Evolutionary conservation across 2,329 filamentous ascomycete species (phyloP).

Genomic region (Tolypocladium inflatum): DNA sequence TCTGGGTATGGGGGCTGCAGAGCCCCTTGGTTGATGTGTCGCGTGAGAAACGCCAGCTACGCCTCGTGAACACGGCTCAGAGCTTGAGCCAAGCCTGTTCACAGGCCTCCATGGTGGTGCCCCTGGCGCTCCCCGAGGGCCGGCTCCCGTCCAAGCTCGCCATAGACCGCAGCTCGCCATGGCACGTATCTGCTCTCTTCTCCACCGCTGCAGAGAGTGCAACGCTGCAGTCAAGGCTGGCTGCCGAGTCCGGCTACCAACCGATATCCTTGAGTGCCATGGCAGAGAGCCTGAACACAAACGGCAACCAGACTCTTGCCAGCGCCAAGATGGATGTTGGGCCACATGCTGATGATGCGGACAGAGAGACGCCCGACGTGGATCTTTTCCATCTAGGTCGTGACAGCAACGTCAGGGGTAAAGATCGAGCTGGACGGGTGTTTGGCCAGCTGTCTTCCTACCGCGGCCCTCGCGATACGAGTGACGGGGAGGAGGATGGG

Average conservation of each 20-base stretch:
- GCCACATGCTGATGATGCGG: conserved; percentile 16
- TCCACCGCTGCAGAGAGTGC: conserved; percentile 69
- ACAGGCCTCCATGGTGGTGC: conserved; percentile 69
- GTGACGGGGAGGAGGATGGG: neutral
- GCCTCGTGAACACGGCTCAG: conserved; percentile 64
- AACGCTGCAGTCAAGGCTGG: conserved; percentile 66
- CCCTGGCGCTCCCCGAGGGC: conserved; percentile 54
- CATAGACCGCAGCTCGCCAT: conserved; percentile 56
- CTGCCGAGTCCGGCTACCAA: conserved; percentile 27
- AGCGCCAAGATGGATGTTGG: conserved; percentile 59
- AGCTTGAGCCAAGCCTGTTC: conserved; percentile 59
- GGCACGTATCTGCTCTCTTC: conserved; percentile 74
- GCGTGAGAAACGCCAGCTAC: conserved; percentile 42
- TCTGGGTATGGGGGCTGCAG: conserved; percentile 83
- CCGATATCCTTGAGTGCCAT: conserved; percentile 50
- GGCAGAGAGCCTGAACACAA: conserved; percentile 58
- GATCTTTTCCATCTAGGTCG: conserved; percentile 20
- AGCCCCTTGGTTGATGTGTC: conserved; percentile 43
- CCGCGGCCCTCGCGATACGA: conserved; percentile 9
- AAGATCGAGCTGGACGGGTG: conserved; percentile 11
- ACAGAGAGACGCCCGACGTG: conserved; percentile 19
- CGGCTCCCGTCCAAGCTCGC: conserved; percentile 46
- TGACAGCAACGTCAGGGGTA: neutral
- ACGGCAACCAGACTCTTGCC: conserved; percentile 72
- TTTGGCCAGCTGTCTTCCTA: conserved; percentile 18